Percentiles rank a stretch among this genome's conserved stretches.
Conservation (phyloP, 2,329 filamentous ascomycete genomes). For the Aspergillus oerlinghausenensis region DNA sequence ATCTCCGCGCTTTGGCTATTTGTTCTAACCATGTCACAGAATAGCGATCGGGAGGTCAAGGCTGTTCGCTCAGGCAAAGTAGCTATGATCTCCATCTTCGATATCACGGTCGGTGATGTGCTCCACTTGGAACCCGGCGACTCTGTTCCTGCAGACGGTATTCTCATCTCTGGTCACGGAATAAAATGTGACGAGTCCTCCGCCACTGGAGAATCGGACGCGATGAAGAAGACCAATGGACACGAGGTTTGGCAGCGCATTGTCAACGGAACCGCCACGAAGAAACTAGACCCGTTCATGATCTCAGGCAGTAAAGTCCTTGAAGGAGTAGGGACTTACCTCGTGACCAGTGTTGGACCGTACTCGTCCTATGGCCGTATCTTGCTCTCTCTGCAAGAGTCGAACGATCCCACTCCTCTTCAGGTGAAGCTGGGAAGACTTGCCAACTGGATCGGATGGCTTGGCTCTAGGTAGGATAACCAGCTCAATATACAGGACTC, state of each 20-base stretch:
- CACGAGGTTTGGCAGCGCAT: constrained; percentile 56
- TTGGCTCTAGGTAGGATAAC: constrained; percentile 59
- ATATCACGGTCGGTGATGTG: constrained; percentile 66
- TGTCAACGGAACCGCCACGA: constrained; percentile 48
- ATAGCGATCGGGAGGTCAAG: constrained; percentile 62
- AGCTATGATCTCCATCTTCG: constrained; percentile 59
- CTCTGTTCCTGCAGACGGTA: constrained; percentile 65
- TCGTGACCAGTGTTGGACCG: constrained; percentile 68
- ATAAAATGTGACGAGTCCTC: constrained; percentile 70
- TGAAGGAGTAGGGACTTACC: constrained; percentile 69
- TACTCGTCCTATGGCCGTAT: constrained; percentile 73
- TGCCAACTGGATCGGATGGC: constrained; percentile 71
- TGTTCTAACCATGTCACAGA: constrained; percentile 40
- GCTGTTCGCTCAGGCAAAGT: constrained; percentile 64
- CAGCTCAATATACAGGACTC: background rate
- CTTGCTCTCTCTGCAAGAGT: constrained; percentile 67
- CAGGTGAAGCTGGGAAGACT: constrained; percentile 72
- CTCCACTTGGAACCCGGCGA: constrained; percentile 66
- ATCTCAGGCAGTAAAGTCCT: constrained; percentile 78
- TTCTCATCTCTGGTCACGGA: constrained; percentile 62
- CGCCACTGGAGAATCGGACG: constrained; percentile 68
- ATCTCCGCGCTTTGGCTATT: background rate
- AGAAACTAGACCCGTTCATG: constrained; percentile 64
- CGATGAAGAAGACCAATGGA: constrained; percentile 62
- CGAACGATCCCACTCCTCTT: constrained; percentile 70